Conservation (phyloP, 306 rosid genomes). For the Trifolium pratense region DNA sequence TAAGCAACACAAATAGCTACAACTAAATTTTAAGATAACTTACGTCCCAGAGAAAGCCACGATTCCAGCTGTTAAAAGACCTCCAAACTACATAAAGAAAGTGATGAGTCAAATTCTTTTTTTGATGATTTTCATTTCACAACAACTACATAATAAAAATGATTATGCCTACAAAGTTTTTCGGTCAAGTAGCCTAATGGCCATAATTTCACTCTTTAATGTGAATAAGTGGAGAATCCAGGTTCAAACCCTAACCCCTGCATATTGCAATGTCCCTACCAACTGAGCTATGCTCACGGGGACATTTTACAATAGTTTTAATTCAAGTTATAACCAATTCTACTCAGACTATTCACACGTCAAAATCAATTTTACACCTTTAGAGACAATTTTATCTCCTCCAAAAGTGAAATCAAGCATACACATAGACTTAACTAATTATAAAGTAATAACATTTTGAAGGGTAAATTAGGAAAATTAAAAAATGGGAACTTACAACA, state of each 20-base stretch:
- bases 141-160: too few relatives aligned
- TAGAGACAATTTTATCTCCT: background rate
- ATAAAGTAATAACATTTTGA: background rate
- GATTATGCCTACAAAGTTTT: too few relatives aligned
- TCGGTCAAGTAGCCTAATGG: too few relatives aligned
- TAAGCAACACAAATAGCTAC: background rate
- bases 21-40: conserved; percentile 40
- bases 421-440: background rate
- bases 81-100: conserved; percentile 75
- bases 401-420: background rate
- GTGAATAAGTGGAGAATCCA: too few relatives aligned
- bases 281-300: too few relatives aligned
- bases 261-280: too few relatives aligned
- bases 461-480: background rate
- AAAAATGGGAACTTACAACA: conserved; percentile 61
- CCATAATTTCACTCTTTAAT: too few relatives aligned
- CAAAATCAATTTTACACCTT: background rate
- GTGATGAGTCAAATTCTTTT: background rate
- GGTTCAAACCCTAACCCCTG: too few relatives aligned
- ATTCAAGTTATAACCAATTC: background rate
- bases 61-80: conserved; percentile 83
- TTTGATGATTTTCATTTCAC: background rate
- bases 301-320: too few relatives aligned
- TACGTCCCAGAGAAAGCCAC: conserved; percentile 93
- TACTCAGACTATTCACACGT: background rate